Base-by-base conservation (phyloP, 192 early-diverging fungal genomes). In the Helicostylum pulchrum region DNA sequence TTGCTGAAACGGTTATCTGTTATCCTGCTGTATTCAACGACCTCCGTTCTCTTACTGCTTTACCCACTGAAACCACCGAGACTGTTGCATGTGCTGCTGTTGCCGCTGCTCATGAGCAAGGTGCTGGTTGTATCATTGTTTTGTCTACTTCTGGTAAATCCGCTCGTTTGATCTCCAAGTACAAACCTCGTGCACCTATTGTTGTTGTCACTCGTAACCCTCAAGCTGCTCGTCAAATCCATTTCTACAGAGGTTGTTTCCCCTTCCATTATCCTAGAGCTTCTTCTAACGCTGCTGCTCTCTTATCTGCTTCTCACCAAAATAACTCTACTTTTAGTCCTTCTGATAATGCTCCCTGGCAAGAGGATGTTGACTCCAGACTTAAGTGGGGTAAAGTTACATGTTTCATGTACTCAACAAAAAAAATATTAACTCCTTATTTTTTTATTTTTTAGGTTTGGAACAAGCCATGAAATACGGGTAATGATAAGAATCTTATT, bases 21-120 rank as follows among this genome's bases (percentile, higher is more conserved):
- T 98, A 99, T 80, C 90, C 93, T 34, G 91, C 94, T 66, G 83
- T 94, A 34, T 99, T 93, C 79, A 90, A 93, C 74, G 86, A 94
- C 70, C 78, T 99, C 46, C 87, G 93, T 53, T 79, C 88, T 10
- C 80, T 89, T 58, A 82, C 91, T 62, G 69, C 75, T 23, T 78
- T 88, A 3, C 95, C 97, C 32, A 87, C 88, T 36, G 77, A 80
- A 51, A 92, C 90, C 46, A 90, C 94, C 64, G 97, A 99, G 75
- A 92, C 95, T 39, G 88, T 97, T 30, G 95, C 94, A 55, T 89
- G 87, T 52, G 88, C 90, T 32, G 95, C 97, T 7, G 96, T 92
- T 50, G 87, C 83, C 45, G 88, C 91, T 10, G 80, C 90, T 15
- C 83, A 90, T 55, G 90, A 94, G 72, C 89, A 89, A 73, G 81